Evolutionary conservation across 2,329 filamentous ascomycete genomes (phyloP).

Genomic region (Cladosporium sp.): DNA sequence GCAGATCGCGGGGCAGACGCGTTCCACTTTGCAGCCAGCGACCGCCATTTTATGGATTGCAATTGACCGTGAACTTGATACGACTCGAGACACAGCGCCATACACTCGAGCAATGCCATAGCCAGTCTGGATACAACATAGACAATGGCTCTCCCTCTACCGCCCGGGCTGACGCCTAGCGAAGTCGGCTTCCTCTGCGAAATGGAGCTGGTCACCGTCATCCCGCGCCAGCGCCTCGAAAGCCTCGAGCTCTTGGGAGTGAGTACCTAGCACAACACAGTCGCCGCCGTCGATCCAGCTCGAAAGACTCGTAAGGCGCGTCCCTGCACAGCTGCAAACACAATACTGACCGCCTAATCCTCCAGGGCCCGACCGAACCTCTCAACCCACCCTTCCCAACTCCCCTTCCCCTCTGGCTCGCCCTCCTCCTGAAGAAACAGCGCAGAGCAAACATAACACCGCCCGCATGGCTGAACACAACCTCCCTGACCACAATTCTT

Average conservation of each 20-base stretch:
- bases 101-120: not conserved
- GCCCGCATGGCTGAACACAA: conserved; percentile 79
- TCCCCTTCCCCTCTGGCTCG: conserved; percentile 86
- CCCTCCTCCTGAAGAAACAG: conserved; percentile 90
- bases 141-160: conserved; percentile 58
- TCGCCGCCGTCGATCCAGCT: not conserved
- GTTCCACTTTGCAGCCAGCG: not conserved
- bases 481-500: conserved; percentile 72
- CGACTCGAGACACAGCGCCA: too few relatives aligned
- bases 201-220: conserved; percentile 92
- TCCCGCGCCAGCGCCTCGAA: conserved; percentile 86
- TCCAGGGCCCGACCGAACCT: conserved; percentile 69
- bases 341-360: not conserved
- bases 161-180: conserved; percentile 68
- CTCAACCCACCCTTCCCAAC: conserved; percentile 78
- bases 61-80: too few relatives aligned
- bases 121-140: too few relatives aligned
- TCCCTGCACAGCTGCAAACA: not conserved
- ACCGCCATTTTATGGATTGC: not conserved
- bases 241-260: conserved; percentile 80
- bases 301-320: not conserved
- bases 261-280: conserved; percentile 42
- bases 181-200: conserved; percentile 95
- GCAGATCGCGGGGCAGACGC: conserved; percentile 5
- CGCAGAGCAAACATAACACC: conserved; percentile 87